Evolutionary conservation across 2,329 filamentous ascomycete genomes (phyloP), one percentile per base, ranked within the genome.

Genomic region (Bertia moriformis): DNA sequence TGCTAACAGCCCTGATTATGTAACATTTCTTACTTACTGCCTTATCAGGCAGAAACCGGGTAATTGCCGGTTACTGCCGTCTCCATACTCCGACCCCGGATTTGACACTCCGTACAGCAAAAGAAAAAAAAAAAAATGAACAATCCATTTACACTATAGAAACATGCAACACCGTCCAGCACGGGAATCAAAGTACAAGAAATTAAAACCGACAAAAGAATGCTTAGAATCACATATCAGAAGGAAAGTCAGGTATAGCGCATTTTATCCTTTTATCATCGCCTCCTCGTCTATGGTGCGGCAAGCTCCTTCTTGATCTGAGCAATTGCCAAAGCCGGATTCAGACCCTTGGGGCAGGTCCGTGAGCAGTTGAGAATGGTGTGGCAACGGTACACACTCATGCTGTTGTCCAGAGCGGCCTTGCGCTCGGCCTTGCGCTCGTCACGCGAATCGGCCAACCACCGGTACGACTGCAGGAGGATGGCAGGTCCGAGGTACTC

Each of bases 291-390:
- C 32, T 35, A 35, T 7, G 10, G 10, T 7, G 32, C 10, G 41
- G 88, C 77, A 83, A 96, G 82, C 66, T 80, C 75, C 83, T 95
- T 95, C 83, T 96, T 96, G 62, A 95, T 94, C 71, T 95, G 83
- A 39, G 88, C 88, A 66, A 98, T 93, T 14, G 91, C 91, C 58
- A 85, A 71, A 47, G 85, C 91, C 15, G 91, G 91, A 71, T 98
- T 98, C 51, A 98, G 65, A 36, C 91, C 91, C 84, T 98, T 98
- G 57, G 91, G 91, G 65, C 91, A 98, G 41, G 89, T 94, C 62
- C 86, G 73, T 49, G 88, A 89, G 78, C 89, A 98, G 75, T 98
- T 98, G 52, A 98, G 77, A 58, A 98, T 98, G 46, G 91, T 98
- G 72, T 98, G 91, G 73, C 91, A 98, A 56, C 91, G 77, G 74